phyloP scores from a whole-genome alignment of 495 filamentous ascomycete genomes.

The Collariella sp. region DNA sequence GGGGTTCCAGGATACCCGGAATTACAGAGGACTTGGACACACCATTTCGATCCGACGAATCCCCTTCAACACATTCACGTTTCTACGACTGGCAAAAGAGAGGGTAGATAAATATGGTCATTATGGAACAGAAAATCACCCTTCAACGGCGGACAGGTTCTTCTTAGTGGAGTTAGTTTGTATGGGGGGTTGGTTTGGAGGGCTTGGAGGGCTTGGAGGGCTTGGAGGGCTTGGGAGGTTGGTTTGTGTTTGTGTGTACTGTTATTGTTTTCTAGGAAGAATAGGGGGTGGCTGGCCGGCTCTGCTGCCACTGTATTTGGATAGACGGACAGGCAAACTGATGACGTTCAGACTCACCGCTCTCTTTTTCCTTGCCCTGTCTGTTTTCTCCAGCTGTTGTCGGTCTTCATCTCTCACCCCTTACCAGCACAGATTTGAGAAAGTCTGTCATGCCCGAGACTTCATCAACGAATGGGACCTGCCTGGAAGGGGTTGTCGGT shows the following conservation, averaged over 20 bases:
- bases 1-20: too few species aligned
- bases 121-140: neutral
- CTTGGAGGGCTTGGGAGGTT: neutral
- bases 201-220: neutral
- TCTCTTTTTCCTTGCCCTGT: neutral
- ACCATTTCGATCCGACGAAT: too few species aligned
- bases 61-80: too few species aligned
- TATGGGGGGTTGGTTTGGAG: neutral
- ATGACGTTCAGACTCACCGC: neutral
- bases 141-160: neutral
- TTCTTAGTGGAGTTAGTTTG: neutral
- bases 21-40: too few species aligned
- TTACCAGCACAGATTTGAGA: neutral
- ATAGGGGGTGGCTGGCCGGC: neutral
- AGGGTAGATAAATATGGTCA: neutral
- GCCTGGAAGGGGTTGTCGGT: neutral
- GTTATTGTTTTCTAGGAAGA: neutral
- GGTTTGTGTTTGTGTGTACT: neutral
- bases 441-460: neutral
- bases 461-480: too few species aligned
- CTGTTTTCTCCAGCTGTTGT: too few species aligned
- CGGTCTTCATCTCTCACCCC: neutral
- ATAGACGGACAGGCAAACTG: neutral
- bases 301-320: neutral
- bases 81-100: constrained; percentile 6